phyloP scores from a whole-genome alignment of 148 eudicot genomes.

The Talinum fruticosum region DNA sequence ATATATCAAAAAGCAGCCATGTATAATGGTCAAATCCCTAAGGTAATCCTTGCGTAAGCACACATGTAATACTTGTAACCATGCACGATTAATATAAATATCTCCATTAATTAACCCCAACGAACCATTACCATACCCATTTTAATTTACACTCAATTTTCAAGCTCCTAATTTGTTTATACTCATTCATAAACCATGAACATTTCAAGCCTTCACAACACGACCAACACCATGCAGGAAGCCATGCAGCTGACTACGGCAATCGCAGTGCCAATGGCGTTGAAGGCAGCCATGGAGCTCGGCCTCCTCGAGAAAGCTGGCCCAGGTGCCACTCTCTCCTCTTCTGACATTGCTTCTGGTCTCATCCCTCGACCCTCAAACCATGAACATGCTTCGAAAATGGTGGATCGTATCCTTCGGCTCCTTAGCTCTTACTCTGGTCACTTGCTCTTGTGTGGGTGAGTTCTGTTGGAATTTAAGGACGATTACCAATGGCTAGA shows the following conservation, averaged over 20 bases:
- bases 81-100: not conserved
- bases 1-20: not conserved
- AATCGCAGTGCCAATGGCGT: constrained; percentile 32
- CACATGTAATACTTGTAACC: not conserved
- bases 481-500: no score
- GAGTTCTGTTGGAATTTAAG: no score
- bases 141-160: no score
- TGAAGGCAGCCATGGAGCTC: constrained; percentile 35
- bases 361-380: not conserved
- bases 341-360: constrained; percentile 30
- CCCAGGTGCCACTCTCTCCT: constrained; percentile 18
- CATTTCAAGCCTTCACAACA: not conserved
- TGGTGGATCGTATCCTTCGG: constrained; percentile 25
- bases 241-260: constrained; percentile 30
- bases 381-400: constrained; percentile 6
- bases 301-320: constrained; percentile 29
- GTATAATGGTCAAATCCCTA: not conserved
- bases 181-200: not conserved
- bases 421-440: constrained; percentile 17
- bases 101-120: not conserved
- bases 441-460: constrained; percentile 16
- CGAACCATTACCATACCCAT: not conserved
- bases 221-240: not conserved
- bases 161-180: no score
- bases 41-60: not conserved